phyloP scores from a whole-genome alignment of 225 moss, liverwort and hornwort genomes.

The Pleurozium schreberi region DNA sequence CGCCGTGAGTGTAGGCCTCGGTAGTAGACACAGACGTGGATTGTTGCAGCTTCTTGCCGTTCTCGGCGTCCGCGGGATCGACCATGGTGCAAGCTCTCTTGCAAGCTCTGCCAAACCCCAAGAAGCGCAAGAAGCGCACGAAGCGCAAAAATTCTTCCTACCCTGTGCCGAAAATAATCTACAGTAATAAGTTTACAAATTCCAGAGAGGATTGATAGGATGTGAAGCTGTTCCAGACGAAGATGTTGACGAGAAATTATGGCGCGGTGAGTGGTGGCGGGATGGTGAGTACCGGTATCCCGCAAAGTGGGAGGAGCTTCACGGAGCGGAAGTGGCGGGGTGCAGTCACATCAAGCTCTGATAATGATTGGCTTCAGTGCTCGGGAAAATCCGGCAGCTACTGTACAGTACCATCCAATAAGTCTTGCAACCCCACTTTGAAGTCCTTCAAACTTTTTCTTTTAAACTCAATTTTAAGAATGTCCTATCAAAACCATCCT shows the following conservation, averaged over 20 bases:
- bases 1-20: slow-evolving; percentile 64
- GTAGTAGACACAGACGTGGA: neutral
- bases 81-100: neutral
- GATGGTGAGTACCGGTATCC: neutral
- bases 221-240: neutral
- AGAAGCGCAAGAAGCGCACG: neutral
- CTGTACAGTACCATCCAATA: too few relatives aligned
- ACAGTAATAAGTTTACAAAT: neutral
- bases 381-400: neutral
- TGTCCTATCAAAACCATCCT: too few relatives aligned
- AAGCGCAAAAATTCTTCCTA: neutral
- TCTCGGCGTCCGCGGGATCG: neutral
- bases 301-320: neutral
- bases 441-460: too few relatives aligned
- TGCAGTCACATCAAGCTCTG: neutral
- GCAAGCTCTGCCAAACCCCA: neutral
- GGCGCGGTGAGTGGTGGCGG: neutral
- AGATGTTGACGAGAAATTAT: too few relatives aligned
- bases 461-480: too few relatives aligned
- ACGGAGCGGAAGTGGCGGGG: neutral
- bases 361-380: neutral
- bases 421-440: too few relatives aligned
- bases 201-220: neutral
- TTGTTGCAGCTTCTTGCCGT: slow-evolving; percentile 12
- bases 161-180: neutral